Conservation (phyloP, 768 basidiomycete genomes). For the Phylloporus sp. region DNA sequence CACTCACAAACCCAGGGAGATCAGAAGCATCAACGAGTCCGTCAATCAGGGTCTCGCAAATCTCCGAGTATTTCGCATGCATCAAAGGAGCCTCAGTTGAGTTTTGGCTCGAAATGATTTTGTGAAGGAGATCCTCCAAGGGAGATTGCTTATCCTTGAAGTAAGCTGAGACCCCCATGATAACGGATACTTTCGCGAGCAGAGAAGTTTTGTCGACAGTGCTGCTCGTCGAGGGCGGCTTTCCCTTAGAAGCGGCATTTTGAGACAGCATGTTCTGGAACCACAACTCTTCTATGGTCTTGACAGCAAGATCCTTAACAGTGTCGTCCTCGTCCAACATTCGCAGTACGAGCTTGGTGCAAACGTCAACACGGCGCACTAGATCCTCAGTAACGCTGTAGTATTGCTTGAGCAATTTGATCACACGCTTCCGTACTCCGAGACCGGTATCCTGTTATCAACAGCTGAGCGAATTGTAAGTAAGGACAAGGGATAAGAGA, state of each 20-base stretch:
- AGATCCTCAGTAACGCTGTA: conserved; percentile 63
- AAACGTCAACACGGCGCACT: conserved; percentile 69
- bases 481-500: conserved; percentile 21
- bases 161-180: conserved; percentile 80
- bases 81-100: conserved; percentile 48
- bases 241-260: conserved; percentile 36
- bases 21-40: conserved; percentile 84
- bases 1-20: conserved; percentile 69
- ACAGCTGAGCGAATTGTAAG: not conserved
- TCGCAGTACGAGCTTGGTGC: conserved; percentile 73
- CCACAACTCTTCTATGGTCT: conserved; percentile 90
- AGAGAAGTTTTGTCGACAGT: conserved; percentile 51
- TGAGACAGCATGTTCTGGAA: conserved; percentile 47
- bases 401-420: conserved; percentile 87
- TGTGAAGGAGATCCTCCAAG: conserved; percentile 80
- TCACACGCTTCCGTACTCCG: conserved; percentile 90
- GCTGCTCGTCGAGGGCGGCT: conserved; percentile 26
- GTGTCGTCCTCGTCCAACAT: conserved; percentile 93
- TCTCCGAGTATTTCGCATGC: conserved; percentile 69
- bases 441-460: conserved; percentile 81
- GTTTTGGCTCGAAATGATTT: conserved; percentile 74
- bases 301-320: conserved; percentile 89
- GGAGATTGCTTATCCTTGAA: conserved; percentile 83
- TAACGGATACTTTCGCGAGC: conserved; percentile 66
- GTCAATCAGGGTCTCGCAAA: conserved; percentile 84